phyloP scores from a whole-genome alignment of 2,329 filamentous ascomycete genomes.

The Pseudonectria buxi region DNA sequence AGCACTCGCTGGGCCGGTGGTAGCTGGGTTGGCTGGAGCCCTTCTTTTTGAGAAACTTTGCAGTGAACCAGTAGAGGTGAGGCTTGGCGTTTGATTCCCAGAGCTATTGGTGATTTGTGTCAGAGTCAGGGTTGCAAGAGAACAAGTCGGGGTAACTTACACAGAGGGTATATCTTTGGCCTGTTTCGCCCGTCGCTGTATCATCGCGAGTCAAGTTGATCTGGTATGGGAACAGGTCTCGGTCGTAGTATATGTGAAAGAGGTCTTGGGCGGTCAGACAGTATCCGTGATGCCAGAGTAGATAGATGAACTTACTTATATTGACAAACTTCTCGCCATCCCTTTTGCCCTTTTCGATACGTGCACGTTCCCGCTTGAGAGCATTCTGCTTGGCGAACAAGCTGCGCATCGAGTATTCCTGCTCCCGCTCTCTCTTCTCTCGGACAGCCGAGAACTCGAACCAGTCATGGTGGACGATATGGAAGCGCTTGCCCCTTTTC shows the following conservation, averaged over 20 bases:
- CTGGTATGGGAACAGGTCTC: constrained; percentile 56
- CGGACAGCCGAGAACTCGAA: constrained; percentile 39
- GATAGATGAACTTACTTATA: constrained; percentile 34
- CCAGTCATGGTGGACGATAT: constrained; percentile 46
- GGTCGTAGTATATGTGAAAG: constrained; percentile 60
- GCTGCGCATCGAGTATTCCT: constrained; percentile 36
- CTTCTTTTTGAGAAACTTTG: constrained; percentile 40
- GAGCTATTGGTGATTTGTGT: constrained; percentile 41
- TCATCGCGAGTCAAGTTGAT: constrained; percentile 52
- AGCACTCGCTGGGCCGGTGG: constrained; percentile 32
- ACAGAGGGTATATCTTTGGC: constrained; percentile 53
- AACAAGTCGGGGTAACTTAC: constrained; percentile 35
- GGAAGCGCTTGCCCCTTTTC: constrained; percentile 25
- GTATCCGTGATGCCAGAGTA: too few relatives aligned
- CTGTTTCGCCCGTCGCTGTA: constrained; percentile 34
- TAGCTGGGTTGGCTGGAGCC: constrained; percentile 29
- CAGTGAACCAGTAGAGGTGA: constrained; percentile 53
- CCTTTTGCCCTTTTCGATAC: constrained; percentile 33
- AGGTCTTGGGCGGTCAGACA: constrained; percentile 34
- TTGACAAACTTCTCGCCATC: constrained; percentile 40
- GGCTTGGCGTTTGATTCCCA: constrained; percentile 58
- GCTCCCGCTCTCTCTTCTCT: constrained; percentile 25
- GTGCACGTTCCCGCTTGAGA: constrained; percentile 24
- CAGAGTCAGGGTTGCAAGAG: not conserved
- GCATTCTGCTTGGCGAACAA: constrained; percentile 25